These are phyloP conservation scores for Salpingoeca rosetta DNA, from an alignment of 78 protist genomes.

Conservation along the genomic window DNA sequence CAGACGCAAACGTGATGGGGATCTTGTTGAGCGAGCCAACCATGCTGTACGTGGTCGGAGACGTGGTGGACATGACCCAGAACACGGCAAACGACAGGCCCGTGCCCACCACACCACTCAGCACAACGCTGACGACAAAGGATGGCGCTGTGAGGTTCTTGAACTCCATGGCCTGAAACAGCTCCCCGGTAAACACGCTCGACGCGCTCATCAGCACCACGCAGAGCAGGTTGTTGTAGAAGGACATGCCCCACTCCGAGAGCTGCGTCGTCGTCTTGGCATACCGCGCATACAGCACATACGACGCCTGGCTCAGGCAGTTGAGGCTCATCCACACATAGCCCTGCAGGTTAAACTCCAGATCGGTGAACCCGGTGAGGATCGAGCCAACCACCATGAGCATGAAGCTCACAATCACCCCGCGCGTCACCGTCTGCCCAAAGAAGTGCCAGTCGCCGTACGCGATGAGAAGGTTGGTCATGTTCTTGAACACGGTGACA, in stretches of 20 bases:
- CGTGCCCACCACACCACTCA: conserved; percentile 9
- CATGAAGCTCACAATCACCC: not conserved
- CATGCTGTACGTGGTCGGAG: conserved; percentile 48
- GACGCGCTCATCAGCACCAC: not conserved
- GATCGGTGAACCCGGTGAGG: not conserved
- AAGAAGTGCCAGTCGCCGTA: conserved; percentile 11
- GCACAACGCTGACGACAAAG: not conserved
- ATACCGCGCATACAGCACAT: not conserved
- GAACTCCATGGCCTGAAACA: not conserved
- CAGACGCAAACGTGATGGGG: conserved; percentile 25
- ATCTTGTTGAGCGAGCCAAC: conserved; percentile 42
- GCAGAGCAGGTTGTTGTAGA: conserved; percentile 14
- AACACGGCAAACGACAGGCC: conserved; percentile 14
- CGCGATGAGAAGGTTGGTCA: conserved; percentile 9
- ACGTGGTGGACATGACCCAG: conserved; percentile 30
- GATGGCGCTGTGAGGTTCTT: not conserved
- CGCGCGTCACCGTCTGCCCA: not conserved
- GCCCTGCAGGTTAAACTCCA: not conserved
- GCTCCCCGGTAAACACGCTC: not conserved
- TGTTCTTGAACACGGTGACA: conserved; percentile 22
- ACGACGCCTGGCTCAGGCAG: conserved; percentile 1
- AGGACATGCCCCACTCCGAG: conserved; percentile 20
- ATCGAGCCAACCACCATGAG: conserved; percentile 2
- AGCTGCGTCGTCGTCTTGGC: conserved; percentile 12
- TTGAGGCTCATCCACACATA: conserved; percentile 17